Percentiles rank a stretch among this genome's conserved stretches.
Conservation (phyloP, 1,139 yeast species). For the Kluyveromyces marxianus region DNA sequence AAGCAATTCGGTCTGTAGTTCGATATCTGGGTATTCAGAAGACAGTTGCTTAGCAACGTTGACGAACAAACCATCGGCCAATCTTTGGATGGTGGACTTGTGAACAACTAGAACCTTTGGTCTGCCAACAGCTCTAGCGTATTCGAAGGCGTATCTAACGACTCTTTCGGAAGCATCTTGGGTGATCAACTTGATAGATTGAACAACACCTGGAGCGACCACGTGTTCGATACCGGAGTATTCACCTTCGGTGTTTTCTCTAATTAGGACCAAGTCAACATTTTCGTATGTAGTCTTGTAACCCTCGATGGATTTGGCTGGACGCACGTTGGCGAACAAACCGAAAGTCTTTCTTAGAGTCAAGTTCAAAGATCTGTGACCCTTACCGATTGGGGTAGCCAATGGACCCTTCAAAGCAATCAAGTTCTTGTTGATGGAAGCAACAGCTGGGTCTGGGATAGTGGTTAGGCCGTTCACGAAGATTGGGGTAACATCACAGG, state of each 20-base stretch:
- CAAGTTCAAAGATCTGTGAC: conserved; percentile 94
- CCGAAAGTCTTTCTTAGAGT: conserved; percentile 95
- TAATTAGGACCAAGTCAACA: conserved; percentile 90
- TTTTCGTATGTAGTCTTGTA: conserved; percentile 90
- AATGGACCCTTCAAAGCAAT: conserved; percentile 96
- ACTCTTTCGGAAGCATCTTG: conserved; percentile 94
- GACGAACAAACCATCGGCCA: conserved; percentile 94
- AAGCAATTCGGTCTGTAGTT: conserved; percentile 76
- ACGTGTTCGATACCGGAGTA: conserved; percentile 98
- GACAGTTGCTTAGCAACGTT: conserved; percentile 85
- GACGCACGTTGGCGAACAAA: conserved; percentile 95
- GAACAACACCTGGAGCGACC: conserved; percentile 97
- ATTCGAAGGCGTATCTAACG: conserved; percentile 92
- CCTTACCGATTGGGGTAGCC: conserved; percentile 98
- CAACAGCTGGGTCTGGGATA: conserved; percentile 86
- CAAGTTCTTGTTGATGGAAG: conserved; percentile 83
- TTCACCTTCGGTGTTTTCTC: conserved; percentile 99
- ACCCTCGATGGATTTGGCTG: conserved; percentile 89
- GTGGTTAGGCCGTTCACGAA: conserved; percentile 91
- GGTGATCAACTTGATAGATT: conserved; percentile 94
- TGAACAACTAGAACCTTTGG: conserved; percentile 91
- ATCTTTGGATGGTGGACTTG: conserved; percentile 97
- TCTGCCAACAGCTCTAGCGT: conserved; percentile 84
- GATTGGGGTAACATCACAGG: conserved; percentile 91
- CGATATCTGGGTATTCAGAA: conserved; percentile 85